Percentiles rank a stretch among this genome's conserved stretches.
Conservation (phyloP, 169 alveolate genomes). For the Eimeria tenella region DNA sequence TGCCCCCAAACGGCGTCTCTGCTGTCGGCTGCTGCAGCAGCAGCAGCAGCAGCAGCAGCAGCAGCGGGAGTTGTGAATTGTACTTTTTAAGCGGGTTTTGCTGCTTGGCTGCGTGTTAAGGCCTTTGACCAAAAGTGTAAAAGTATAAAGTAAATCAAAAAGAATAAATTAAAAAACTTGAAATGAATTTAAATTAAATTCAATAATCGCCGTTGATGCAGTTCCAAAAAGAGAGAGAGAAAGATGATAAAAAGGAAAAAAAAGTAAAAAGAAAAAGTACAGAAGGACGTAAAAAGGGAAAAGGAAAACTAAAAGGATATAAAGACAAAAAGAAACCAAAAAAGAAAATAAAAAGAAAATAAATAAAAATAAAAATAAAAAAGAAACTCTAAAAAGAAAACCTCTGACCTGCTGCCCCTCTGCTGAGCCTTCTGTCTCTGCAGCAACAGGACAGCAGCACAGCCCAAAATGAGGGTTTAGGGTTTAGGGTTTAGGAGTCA, state of each 20-base stretch:
- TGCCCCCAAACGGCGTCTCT: slow-evolving; percentile 71
- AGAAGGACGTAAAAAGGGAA: neutral
- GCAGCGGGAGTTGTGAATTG: no score
- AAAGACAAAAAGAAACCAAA: neutral
- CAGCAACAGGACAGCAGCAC: neutral
- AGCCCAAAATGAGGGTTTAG: neutral
- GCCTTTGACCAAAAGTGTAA: no score
- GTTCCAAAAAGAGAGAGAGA: no score
- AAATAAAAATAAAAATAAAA: neutral
- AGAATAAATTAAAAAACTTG: no score
- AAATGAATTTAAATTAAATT: neutral
- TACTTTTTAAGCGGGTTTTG: no score
- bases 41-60: no score
- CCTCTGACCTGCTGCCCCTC: neutral
- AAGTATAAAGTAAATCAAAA: no score
- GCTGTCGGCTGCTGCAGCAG: neutral
- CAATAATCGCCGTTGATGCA: no score
- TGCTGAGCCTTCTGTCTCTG: neutral
- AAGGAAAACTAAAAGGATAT: neutral
- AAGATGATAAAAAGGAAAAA: neutral
- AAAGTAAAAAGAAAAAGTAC: neutral
- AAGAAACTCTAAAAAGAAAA: neutral
- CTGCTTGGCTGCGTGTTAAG: no score
- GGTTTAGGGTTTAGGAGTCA: neutral
- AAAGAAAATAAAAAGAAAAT: neutral